Percentiles rank a stretch among this genome's conserved stretches.
These are phyloP conservation scores for Bromus sterilis DNA, from an alignment of 176 grass and related monocot species.

Conservation along the genomic window DNA sequence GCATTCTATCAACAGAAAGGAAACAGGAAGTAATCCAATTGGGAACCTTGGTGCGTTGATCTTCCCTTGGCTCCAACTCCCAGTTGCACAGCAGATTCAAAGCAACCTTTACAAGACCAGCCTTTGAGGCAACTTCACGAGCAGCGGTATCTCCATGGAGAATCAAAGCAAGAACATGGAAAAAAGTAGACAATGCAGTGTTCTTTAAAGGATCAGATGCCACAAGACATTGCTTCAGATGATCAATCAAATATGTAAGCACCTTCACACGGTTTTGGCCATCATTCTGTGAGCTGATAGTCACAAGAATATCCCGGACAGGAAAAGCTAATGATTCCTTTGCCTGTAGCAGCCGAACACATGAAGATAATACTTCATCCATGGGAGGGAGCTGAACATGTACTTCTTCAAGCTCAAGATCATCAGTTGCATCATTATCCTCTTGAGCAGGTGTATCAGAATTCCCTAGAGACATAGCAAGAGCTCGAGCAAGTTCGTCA, in stretches of 20 bases:
- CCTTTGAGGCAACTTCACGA: conserved; percentile 62
- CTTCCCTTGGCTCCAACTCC: conserved; percentile 43
- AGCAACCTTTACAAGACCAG: conserved; percentile 76
- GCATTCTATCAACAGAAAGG: conserved; percentile 91
- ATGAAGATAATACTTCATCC: conserved; percentile 85
- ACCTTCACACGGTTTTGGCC: conserved; percentile 81
- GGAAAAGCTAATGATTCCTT: conserved; percentile 86
- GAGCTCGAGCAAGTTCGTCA: conserved; percentile 95
- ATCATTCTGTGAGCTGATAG: conserved; percentile 89
- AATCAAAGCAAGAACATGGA: conserved; percentile 95
- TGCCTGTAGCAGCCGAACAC: conserved; percentile 64
- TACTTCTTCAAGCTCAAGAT: conserved; percentile 74
- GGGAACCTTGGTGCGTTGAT: conserved; percentile 46
- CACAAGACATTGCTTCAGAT: conserved; percentile 54
- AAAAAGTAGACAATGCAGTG: conserved; percentile 58
- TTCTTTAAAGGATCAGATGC: conserved; percentile 39
- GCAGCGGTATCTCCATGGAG: conserved; percentile 81
- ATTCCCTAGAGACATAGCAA: conserved; percentile 91
- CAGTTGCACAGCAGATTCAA: conserved; percentile 70
- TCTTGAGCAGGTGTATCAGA: conserved; percentile 61
- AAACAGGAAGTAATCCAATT: conserved; percentile 96
- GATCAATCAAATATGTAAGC: conserved; percentile 81
- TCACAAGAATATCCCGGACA: conserved; percentile 86
- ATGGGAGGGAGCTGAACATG: conserved; percentile 67
- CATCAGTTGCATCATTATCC: conserved; percentile 43